A percentile compares a stretch with the other conserved stretches of the same genome.
Conservation (phyloP, 768 basidiomycete genomes). For the Rubroboletus pulcherrimus region DNA sequence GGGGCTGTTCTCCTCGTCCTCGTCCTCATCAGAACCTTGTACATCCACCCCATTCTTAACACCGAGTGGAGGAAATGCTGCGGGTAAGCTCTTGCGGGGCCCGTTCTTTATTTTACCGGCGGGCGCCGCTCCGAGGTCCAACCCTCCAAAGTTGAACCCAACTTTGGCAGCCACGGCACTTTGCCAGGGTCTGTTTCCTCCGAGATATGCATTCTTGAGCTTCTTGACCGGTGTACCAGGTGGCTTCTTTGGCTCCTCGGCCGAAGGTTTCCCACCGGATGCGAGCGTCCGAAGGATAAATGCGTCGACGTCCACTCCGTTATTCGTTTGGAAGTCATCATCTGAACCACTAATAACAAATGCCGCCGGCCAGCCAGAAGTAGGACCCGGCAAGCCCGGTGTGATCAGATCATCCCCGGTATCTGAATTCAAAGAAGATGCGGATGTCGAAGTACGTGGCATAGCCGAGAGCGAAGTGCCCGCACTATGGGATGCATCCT, state of each 20-base stretch:
- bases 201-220: conserved; percentile 54
- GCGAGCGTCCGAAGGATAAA: conserved; percentile 72
- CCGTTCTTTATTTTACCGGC: conserved; percentile 44
- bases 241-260: conserved; percentile 50
- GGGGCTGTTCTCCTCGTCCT: conserved; percentile 62
- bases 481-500: conserved; percentile 27
- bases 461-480: conserved; percentile 34
- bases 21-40: conserved; percentile 57
- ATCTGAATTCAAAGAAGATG: conserved; percentile 57
- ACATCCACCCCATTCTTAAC: conserved; percentile 25
- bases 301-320: conserved; percentile 52
- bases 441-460: conserved; percentile 59
- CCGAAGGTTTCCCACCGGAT: conserved; percentile 48
- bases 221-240: conserved; percentile 85
- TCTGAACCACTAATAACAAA: conserved; percentile 39
- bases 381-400: conserved; percentile 51
- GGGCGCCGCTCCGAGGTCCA: conserved; percentile 36
- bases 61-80: conserved; percentile 54
- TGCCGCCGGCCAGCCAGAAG: conserved; percentile 63
- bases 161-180: conserved; percentile 74
- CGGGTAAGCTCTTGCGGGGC: conserved; percentile 70
- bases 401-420: conserved; percentile 66
- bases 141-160: conserved; percentile 44
- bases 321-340: conserved; percentile 29
- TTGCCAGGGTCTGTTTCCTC: conserved; percentile 69